phyloP scores from a whole-genome alignment of 768 basidiomycete genomes.

The Cyclocybe cylindracea region DNA sequence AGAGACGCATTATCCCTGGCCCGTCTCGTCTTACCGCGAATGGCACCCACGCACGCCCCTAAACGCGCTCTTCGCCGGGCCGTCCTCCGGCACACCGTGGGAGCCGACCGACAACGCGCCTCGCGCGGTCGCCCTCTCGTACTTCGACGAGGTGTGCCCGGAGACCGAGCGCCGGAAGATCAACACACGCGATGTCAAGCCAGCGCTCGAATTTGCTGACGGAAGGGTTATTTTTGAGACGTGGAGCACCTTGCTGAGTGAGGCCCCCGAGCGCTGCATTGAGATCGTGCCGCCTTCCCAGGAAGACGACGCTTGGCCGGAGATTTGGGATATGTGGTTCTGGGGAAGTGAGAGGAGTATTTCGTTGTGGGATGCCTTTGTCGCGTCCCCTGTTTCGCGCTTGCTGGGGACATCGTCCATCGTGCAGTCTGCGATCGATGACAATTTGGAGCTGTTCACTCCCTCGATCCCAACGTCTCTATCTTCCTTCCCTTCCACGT shows the following conservation, averaged over 20 bases:
- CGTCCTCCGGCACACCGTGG: slow-evolving; percentile 47
- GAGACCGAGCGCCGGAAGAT: slow-evolving; percentile 37
- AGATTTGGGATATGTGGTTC: slow-evolving; percentile 48
- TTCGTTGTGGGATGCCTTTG: slow-evolving; percentile 46
- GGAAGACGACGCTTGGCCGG: slow-evolving; percentile 38
- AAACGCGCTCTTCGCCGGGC: slow-evolving; percentile 46
- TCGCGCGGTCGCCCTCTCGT: slow-evolving; percentile 45
- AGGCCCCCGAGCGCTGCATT: slow-evolving; percentile 44
- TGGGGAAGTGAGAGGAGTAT: slow-evolving; percentile 41
- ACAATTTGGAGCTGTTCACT: slow-evolving; percentile 41
- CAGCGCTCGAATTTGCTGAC: slow-evolving; percentile 25
- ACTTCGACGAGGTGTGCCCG: slow-evolving; percentile 51
- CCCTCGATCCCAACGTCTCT: slow-evolving; percentile 4
- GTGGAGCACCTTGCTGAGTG: slow-evolving; percentile 41
- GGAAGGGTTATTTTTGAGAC: slow-evolving; percentile 37
- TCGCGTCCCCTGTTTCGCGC: slow-evolving; percentile 42
- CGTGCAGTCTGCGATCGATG: slow-evolving; percentile 42
- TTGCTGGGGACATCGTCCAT: slow-evolving; percentile 43
- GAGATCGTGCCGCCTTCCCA: slow-evolving; percentile 38
- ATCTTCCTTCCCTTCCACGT: too few species aligned
- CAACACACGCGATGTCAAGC: slow-evolving; percentile 40
- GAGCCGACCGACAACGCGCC: slow-evolving; percentile 40
- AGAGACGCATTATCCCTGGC: slow-evolving; percentile 45
- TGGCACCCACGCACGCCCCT: slow-evolving; percentile 38
- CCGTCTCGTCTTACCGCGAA: slow-evolving; percentile 22